A percentile compares a stretch with the other conserved stretches of the same genome.
phyloP scores from a whole-genome alignment of 139 green algal genomes.

The Picochlorum sp. region DNA sequence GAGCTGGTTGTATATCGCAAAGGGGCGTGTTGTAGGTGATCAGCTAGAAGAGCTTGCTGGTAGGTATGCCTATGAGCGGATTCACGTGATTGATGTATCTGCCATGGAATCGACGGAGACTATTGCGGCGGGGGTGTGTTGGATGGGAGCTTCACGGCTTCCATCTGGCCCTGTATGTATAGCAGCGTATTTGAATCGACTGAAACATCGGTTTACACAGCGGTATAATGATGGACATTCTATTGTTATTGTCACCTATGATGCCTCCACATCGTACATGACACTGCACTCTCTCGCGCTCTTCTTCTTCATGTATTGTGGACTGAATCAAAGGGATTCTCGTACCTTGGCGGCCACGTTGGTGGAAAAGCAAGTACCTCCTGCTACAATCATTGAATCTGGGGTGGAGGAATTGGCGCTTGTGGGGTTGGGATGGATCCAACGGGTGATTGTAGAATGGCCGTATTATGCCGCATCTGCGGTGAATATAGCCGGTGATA shows the following conservation, averaged over 20 bases:
- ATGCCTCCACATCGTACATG: background rate
- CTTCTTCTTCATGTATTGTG: no score
- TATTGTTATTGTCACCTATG: background rate
- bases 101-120: background rate
- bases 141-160: slow-evolving; percentile 1
- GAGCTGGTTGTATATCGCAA: slow-evolving; percentile 1
- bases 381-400: slow-evolving; percentile 24
- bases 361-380: background rate
- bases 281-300: no score
- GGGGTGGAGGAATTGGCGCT: slow-evolving; percentile 37
- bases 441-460: slow-evolving; percentile 47
- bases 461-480: slow-evolving; percentile 49
- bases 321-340: no score
- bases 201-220: slow-evolving; percentile 12
- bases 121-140: background rate
- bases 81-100: slow-evolving; percentile 12
- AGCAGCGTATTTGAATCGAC: slow-evolving; percentile 19
- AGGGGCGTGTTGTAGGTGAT: background rate
- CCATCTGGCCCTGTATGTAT: slow-evolving; percentile 3
- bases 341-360: no score
- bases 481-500: slow-evolving; percentile 57
- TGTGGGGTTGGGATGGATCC: slow-evolving; percentile 27
- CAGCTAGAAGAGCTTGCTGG: background rate
- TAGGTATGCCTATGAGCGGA: background rate
- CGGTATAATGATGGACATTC: background rate